Conservation (phyloP, 2,329 filamentous ascomycete genomes). For the Chrysoporthe puriensis region DNA sequence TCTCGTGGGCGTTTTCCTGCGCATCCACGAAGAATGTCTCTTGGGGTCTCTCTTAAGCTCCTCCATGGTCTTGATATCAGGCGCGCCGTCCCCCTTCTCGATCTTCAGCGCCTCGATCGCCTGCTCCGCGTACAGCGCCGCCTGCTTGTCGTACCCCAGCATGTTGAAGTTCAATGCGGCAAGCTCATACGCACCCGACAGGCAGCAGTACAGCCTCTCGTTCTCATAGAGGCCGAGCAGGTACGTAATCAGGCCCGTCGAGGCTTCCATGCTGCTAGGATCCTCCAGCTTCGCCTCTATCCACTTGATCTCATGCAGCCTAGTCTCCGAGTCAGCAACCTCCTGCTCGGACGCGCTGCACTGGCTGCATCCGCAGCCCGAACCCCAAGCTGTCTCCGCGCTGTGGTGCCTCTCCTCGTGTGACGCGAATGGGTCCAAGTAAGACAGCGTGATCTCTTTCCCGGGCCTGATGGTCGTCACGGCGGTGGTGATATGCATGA, state of each 20-base stretch:
- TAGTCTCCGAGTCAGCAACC: conserved; percentile 38
- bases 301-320: conserved; percentile 36
- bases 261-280: conserved; percentile 31
- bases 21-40: conserved; percentile 33
- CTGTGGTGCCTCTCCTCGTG: conserved; percentile 37
- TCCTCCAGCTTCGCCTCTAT: conserved; percentile 36
- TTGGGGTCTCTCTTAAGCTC: conserved; percentile 37
- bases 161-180: conserved; percentile 45
- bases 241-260: conserved; percentile 36
- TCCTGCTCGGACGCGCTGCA: conserved; percentile 34
- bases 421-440: conserved; percentile 38
- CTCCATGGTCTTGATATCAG: conserved; percentile 39
- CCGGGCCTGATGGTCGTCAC: conserved; percentile 41
- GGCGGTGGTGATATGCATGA: conserved; percentile 43
- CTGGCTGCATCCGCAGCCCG: conserved; percentile 40
- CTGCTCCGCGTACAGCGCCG: conserved; percentile 37
- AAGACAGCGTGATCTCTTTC: conserved; percentile 44
- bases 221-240: conserved; percentile 39
- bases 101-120: conserved; percentile 39
- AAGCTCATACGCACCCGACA: conserved; percentile 41
- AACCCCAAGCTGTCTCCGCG: conserved; percentile 40
- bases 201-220: conserved; percentile 39
- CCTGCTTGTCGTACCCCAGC: conserved; percentile 40
- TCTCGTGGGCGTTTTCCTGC: not conserved
- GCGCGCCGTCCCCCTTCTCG: conserved; percentile 37